Conservation (phyloP, 768 basidiomycete genomes). For the Calocybe cyanea region DNA sequence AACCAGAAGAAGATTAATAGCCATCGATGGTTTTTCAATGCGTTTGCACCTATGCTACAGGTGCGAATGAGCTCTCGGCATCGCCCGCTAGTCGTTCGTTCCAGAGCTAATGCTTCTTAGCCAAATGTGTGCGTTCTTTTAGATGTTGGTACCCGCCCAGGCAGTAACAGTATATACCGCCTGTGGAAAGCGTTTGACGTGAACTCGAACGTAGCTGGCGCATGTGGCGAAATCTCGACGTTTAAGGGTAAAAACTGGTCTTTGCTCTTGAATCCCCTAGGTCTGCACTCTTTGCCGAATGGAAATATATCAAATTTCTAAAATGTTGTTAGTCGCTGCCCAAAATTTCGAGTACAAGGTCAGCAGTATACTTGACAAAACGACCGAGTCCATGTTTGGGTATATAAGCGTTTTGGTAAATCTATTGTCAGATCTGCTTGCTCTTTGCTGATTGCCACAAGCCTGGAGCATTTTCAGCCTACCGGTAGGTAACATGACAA, state of each 20-base stretch:
- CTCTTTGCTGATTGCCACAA: conserved; percentile 18
- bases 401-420: conserved; percentile 90
- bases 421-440: no score
- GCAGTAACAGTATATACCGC: conserved; percentile 84
- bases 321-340: conserved; percentile 60
- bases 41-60: conserved; percentile 78
- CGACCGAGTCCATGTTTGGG: conserved; percentile 87
- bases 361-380: conserved; percentile 87
- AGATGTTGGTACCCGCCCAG: conserved; percentile 92
- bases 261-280: conserved; percentile 78
- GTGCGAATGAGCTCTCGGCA: conserved; percentile 30
- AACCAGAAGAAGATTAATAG: conserved; percentile 98
- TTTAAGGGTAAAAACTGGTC: conserved; percentile 92
- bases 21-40: conserved; percentile 97
- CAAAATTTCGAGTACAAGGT: conserved; percentile 97
- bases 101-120: conserved; percentile 29
- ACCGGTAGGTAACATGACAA: conserved; percentile 39
- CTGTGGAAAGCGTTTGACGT: conserved; percentile 95
- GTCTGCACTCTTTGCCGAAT: conserved; percentile 29
- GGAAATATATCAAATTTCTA: neutral
- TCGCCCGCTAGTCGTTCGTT: neutral
- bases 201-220: conserved; percentile 89
- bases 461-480: conserved; percentile 95
- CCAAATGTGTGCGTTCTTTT: conserved; percentile 90
- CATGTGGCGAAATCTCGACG: conserved; percentile 94